phyloP scores from a whole-genome alignment of 345 rosid genomes.

The Iberis pinnata region DNA sequence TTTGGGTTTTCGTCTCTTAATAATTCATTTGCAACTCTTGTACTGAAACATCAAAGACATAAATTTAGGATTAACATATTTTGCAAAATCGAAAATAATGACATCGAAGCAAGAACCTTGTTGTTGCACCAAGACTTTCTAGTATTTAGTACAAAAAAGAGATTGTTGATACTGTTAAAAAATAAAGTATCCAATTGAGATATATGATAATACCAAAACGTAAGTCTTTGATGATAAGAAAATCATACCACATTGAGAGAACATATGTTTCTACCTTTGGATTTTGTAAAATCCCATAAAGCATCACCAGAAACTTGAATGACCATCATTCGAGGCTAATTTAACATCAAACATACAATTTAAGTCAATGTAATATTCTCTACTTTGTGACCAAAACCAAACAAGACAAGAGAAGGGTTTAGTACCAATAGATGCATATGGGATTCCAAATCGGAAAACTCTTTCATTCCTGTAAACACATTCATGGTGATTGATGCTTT shows the following conservation, averaged over 20 bases:
- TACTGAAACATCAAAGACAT: constrained; percentile 31
- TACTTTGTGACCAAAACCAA: neutral
- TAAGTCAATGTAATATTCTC: too few species aligned
- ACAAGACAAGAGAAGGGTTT: neutral
- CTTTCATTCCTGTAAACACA: constrained; percentile 40
- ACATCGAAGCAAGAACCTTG: constrained; percentile 35
- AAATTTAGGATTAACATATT: neutral
- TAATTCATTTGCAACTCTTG: constrained; percentile 50
- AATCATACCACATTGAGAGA: constrained; percentile 74
- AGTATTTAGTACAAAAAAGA: constrained; percentile 48
- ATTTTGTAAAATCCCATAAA: constrained; percentile 77
- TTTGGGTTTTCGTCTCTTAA: constrained; percentile 34
- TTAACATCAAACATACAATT: constrained; percentile 13
- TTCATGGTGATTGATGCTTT: constrained; percentile 37
- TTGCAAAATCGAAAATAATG: neutral
- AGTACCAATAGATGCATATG: constrained; percentile 66
- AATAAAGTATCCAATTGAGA: constrained; percentile 1
- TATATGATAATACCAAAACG: neutral
- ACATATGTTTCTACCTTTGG: constrained; percentile 86
- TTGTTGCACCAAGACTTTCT: constrained; percentile 55
- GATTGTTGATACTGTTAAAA: constrained; percentile 45
- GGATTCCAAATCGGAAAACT: constrained; percentile 60
- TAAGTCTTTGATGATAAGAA: neutral
- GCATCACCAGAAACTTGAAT: constrained; percentile 65
- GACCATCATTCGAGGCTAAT: constrained; percentile 96